Evolutionary conservation across 495 filamentous ascomycete species (phyloP), one percentile per base, ranked within the genome.

Genomic region (Tetracladium marchalianum): DNA sequence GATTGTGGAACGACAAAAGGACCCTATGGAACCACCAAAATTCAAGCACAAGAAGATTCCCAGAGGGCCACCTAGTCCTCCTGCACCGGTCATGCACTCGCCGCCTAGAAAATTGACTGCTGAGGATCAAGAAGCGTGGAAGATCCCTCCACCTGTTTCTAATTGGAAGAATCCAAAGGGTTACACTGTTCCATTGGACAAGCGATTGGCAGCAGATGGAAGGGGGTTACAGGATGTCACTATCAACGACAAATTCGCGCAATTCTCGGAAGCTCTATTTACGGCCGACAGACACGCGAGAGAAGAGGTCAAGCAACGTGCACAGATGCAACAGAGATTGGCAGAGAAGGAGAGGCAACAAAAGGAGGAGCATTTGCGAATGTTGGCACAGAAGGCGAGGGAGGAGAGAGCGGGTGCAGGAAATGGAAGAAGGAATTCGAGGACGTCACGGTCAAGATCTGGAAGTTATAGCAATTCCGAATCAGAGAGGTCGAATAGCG

Each of bases 101-200:
- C 92, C 92, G 15, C 90, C 92, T 1, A 71, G 92, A 49, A 97
- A 97, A 62, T 75, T 98, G 18, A 97, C 93, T 0, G 92, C 92
- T 10, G 90, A 90, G 61, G 92, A 99, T 55, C 93, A 97, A 66
- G 92, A 96, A 63, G 85, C 83, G 11, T 98, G 92, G 92, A 87
- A 81, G 50, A 94, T 98, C 31, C 89, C 92, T 0, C 90, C 92
- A 0, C 84, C 93, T 0, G 84, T 99, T 2, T 93, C 86, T 12
- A 95, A 96, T 62, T 99, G 92, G 92, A 99, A 99, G 76, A 99
- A 99, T 57, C 86, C 90, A 0, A 96, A 95, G 67, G 92, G 92
- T 58, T 99, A 95, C 56, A 99, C 92, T 0, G 87, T 99, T 2
- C 88, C 92, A 3, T 67, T 99, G 17, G 93, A 97, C 59, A 99